These are phyloP conservation scores for Nidularia pulvinata DNA, from an alignment of 768 basidiomycete genomes.

Conservation along the genomic window DNA sequence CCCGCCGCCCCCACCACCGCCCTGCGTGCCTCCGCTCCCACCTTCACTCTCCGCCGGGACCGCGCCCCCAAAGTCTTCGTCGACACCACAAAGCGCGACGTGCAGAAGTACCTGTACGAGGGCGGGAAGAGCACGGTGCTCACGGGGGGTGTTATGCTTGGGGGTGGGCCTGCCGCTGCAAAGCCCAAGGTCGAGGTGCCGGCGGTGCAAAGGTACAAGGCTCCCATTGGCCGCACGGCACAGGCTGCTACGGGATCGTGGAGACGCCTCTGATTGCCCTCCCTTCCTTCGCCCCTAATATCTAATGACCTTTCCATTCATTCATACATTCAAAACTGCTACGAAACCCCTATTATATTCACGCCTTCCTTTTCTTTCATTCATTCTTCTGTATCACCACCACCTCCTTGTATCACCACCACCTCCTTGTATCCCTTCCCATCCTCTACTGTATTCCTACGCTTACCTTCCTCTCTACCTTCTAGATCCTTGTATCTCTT, in stretches of 20 bases:
- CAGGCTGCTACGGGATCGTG: neutral
- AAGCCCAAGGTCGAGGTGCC: neutral
- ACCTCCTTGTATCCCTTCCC: no score
- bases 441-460: no score
- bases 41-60: neutral
- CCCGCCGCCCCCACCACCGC: constrained; percentile 2
- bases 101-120: constrained; percentile 36
- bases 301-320: neutral
- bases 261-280: neutral
- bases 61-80: constrained; percentile 12
- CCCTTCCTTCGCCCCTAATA: neutral
- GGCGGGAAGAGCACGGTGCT: constrained; percentile 42
- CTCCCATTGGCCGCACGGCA: neutral
- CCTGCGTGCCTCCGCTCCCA: neutral
- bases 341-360: neutral
- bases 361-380: neutral
- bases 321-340: no score
- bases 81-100: constrained; percentile 19
- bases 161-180: constrained; percentile 9
- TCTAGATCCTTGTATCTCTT: neutral
- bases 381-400: constrained; percentile 2
- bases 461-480: neutral
- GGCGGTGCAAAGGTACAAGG: neutral
- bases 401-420: neutral
- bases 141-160: constrained; percentile 45